Conservation (phyloP, 2,329 filamentous ascomycete genomes). For the Nigrospora osmanthi region DNA sequence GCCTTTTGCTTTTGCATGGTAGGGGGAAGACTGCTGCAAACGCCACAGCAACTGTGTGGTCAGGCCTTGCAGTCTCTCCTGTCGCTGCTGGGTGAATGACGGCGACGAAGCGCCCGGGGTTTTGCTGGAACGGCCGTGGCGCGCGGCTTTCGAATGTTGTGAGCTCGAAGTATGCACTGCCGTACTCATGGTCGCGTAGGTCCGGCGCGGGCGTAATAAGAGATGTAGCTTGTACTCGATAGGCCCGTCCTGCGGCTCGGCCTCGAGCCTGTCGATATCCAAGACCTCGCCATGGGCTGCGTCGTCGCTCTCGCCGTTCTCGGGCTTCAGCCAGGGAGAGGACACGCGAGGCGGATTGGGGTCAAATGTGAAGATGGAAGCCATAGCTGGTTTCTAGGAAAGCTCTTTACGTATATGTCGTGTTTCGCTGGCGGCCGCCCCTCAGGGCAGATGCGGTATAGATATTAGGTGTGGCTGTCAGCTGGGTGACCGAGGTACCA, state of each 20-base stretch:
- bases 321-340: constrained; percentile 75
- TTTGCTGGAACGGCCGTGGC: constrained; percentile 18
- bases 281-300: constrained; percentile 21
- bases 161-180: constrained; percentile 13
- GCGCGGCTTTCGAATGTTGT: constrained; percentile 18
- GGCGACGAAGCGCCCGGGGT: constrained; percentile 11
- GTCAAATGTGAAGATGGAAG: constrained; percentile 94
- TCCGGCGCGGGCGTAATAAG: constrained; percentile 68
- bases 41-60: constrained; percentile 95
- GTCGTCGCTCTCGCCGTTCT: constrained; percentile 25
- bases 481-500: too few species aligned
- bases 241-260: constrained; percentile 88
- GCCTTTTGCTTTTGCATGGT: constrained; percentile 73
- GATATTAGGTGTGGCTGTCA: too few species aligned
- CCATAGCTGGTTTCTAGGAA: constrained; percentile 44
- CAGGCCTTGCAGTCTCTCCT: constrained; percentile 79
- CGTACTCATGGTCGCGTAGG: constrained; percentile 67
- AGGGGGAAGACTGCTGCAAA: constrained; percentile 86
- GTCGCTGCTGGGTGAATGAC: constrained; percentile 60
- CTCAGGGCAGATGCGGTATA: too few species aligned
- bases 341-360: constrained; percentile 79
- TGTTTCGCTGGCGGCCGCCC: too few species aligned
- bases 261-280: constrained; percentile 60
- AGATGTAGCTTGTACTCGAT: constrained; percentile 96
- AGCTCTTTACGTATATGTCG: too few species aligned